phyloP scores from a whole-genome alignment of 108 stramenopile genomes.

The Cyclostephanos tholiformis region DNA sequence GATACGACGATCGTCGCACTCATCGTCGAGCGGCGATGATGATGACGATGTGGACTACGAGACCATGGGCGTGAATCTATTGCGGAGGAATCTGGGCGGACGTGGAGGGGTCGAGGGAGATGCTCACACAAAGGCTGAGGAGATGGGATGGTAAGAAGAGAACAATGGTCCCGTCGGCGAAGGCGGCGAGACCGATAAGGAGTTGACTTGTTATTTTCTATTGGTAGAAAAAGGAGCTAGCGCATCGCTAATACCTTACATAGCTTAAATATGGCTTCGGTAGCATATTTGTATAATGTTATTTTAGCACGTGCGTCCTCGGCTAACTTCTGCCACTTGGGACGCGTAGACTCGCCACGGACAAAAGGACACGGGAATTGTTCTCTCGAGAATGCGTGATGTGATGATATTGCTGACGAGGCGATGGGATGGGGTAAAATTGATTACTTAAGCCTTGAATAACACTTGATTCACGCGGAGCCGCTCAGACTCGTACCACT shows the following conservation, averaged over 20 bases:
- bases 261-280: no score
- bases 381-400: not conserved
- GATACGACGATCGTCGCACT: conserved; percentile 1
- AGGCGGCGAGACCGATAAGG: not conserved
- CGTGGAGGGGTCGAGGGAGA: conserved; percentile 45
- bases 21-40: no score
- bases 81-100: conserved; percentile 31
- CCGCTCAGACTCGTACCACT: not conserved
- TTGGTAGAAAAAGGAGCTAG: no score
- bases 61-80: conserved; percentile 37
- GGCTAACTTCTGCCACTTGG: no score
- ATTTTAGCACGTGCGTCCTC: no score
- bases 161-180: not conserved
- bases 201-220: not conserved
- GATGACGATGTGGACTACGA: conserved; percentile 33
- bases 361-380: not conserved
- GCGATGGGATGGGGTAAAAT: not conserved
- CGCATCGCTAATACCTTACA: no score
- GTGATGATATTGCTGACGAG: not conserved
- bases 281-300: no score
- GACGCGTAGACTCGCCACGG: no score
- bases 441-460: not conserved
- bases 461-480: not conserved
- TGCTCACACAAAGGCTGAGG: conserved; percentile 16
- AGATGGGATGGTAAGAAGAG: not conserved